A percentile compares a stretch with the other conserved stretches of the same genome.
phyloP scores from a whole-genome alignment of 176 grass and related monocot species.

The Triticum dicoccoides region DNA sequence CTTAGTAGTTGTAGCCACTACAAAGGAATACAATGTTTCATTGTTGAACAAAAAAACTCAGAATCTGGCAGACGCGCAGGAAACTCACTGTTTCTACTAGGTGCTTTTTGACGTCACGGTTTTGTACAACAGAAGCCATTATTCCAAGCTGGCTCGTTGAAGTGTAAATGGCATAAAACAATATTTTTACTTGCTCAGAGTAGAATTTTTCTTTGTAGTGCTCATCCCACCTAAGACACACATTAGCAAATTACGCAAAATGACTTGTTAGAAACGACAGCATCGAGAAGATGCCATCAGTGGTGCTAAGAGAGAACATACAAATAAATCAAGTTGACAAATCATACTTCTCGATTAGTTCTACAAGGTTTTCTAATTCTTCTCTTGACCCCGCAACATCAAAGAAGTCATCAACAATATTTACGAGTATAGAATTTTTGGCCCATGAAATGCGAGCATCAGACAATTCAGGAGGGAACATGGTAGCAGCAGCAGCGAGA shows the following conservation, averaged over 20 bases:
- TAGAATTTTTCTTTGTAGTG: conserved; percentile 43
- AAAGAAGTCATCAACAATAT: conserved; percentile 77
- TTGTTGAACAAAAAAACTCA: background rate
- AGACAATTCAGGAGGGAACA: conserved; percentile 51
- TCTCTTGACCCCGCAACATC: conserved; percentile 72
- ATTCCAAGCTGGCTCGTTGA: background rate
- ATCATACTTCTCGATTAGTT: conserved; percentile 52
- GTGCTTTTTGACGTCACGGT: conserved; percentile 44
- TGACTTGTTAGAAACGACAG: too few species aligned
- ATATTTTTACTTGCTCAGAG: conserved; percentile 63
- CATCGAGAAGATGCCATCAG: background rate
- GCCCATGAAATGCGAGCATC: conserved; percentile 69
- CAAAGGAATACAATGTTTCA: background rate
- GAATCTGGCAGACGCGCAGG: rapidly evolving
- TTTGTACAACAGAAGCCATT: conserved; percentile 48
- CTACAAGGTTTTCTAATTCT: conserved; percentile 58
- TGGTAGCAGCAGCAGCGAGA: conserved; percentile 61
- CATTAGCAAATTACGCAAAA: background rate
- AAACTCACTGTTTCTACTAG: conserved; percentile 57
- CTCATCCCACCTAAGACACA: conserved; percentile 56
- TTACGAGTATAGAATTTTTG: conserved; percentile 65
- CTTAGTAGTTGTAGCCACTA: conserved; percentile 60
- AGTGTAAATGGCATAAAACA: background rate
- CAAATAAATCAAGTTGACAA: background rate
- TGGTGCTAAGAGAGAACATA: background rate